Percentiles rank a stretch among this genome's conserved stretches.
These are phyloP conservation scores for Phytophthora tubulina DNA, from an alignment of 352 stramenopile genomes.

Conservation along the genomic window DNA sequence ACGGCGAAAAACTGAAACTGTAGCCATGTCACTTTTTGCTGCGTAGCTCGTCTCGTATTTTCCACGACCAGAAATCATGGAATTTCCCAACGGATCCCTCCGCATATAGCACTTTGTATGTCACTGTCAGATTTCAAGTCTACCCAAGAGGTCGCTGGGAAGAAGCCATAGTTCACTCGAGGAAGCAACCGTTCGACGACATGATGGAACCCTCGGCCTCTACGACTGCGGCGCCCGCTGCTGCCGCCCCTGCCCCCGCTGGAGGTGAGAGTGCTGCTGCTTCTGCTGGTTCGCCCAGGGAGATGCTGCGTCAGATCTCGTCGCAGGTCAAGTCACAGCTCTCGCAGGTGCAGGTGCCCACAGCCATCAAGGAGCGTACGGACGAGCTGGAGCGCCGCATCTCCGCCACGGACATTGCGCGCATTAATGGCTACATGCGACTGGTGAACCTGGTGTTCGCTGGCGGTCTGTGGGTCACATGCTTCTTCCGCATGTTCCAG, in stretches of 20 bases:
- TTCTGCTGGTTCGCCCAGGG: background rate
- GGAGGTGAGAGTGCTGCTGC: background rate
- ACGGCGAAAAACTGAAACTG: conserved; percentile 17
- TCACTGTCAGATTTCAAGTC: background rate
- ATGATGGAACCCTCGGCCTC: conserved; percentile 48
- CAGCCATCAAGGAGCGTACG: conserved; percentile 72
- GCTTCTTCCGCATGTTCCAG: conserved; percentile 83
- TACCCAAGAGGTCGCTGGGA: conserved; percentile 6
- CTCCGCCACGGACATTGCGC: conserved; percentile 78
- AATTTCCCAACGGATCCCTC: conserved; percentile 29
- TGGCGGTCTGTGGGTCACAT: conserved; percentile 71
- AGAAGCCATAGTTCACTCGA: conserved; percentile 27
- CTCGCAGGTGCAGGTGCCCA: conserved; percentile 68
- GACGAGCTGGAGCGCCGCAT: conserved; percentile 81
- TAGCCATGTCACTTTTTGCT: conserved; percentile 34
- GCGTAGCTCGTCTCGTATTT: conserved; percentile 21
- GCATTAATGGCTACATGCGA: conserved; percentile 90
- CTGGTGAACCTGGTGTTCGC: conserved; percentile 79
- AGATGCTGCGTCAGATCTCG: conserved; percentile 44
- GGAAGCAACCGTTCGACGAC: conserved; percentile 24
- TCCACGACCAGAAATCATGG: background rate
- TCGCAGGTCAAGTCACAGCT: conserved; percentile 49
- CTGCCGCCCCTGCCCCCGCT: conserved; percentile 6
- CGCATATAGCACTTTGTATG: conserved; percentile 38
- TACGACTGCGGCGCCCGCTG: conserved; percentile 24